Conservation (phyloP, 140 eudicot genomes). For the Bidens hawaiensis region DNA sequence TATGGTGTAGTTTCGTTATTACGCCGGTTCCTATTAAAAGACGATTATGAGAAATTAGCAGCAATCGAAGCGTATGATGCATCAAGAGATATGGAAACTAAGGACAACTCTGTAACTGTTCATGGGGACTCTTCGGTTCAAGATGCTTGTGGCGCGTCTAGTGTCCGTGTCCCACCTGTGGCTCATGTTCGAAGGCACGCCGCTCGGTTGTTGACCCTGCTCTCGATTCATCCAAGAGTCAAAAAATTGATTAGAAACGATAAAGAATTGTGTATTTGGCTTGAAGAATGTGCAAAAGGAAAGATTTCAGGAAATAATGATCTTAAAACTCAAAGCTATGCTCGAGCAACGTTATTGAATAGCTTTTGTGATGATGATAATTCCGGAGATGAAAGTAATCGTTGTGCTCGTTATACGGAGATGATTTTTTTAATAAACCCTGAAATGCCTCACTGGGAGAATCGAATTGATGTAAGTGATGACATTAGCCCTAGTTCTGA, state of each 20-base stretch:
- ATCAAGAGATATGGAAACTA: slow-evolving; percentile 71
- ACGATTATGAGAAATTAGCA: slow-evolving; percentile 78
- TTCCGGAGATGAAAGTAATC: slow-evolving; percentile 14
- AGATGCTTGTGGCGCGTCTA: slow-evolving; percentile 42
- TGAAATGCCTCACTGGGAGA: slow-evolving; percentile 61
- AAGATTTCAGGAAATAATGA: slow-evolving; percentile 70
- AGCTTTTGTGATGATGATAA: slow-evolving; percentile 48
- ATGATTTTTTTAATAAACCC: slow-evolving; percentile 72
- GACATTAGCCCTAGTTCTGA: slow-evolving; percentile 24
- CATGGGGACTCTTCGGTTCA: slow-evolving; percentile 49
- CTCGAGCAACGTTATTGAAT: slow-evolving; percentile 80
- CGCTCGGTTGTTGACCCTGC: slow-evolving; percentile 71
- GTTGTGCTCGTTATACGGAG: slow-evolving; percentile 61
- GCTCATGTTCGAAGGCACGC: slow-evolving; percentile 86
- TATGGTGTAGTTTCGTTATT: slow-evolving; percentile 63
- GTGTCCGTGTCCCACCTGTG: slow-evolving; percentile 68
- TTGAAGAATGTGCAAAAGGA: slow-evolving; percentile 90
- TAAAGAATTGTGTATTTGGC: slow-evolving; percentile 70
- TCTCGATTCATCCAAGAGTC: slow-evolving; percentile 75
- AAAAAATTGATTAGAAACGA: slow-evolving; percentile 64
- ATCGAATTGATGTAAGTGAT: slow-evolving; percentile 20
- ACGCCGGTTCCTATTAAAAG: slow-evolving; percentile 58
- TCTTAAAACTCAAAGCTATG: slow-evolving; percentile 88
- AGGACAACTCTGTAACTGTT: slow-evolving; percentile 39
- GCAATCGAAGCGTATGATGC: slow-evolving; percentile 97